Evolutionary conservation across 139 green algal species (phyloP), one percentile per base, ranked within the genome.

Genomic region (Axilococcus clingmanii): DNA sequence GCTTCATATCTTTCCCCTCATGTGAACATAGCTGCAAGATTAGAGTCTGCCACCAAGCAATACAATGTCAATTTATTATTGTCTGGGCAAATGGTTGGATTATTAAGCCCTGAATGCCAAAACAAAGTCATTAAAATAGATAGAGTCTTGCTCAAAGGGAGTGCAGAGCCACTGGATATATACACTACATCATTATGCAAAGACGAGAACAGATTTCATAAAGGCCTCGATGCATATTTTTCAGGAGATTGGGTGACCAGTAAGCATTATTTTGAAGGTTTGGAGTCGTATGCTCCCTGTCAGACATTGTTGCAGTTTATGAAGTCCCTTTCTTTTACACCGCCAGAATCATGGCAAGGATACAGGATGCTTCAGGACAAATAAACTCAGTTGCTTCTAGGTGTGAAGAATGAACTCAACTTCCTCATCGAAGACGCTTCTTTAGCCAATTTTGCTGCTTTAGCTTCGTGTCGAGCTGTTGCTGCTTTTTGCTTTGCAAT

Each of bases 1-100:
- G 85, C 89, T 5, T 88, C 75, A 32, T 96, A 96, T 65, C 71
- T 98, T 29, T 94, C 81, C 2, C 90, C 90, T 29, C 91, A 96
- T 64, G 90, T 98, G 40, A 98, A 98, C 79, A 93, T 98, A 76
- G 86, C 89, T 4, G 82, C 78, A 8, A 71, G 90, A 7, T 77
- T 98, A 47, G 90, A 98, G 61, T 85, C 88, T 0, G 88, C 87
- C 49, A 96, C 88, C 22, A 97, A 95, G 73, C 54, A 70, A 52
- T 97, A 93, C 59, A 71, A 81, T 15, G 68, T 75, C 28, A 56
- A 72, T 31, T 63, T 97, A 28, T 78, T 97, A 42, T 57, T 96
- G 44, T 75, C 56, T 11, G 70, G 81, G 20, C 68, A 80, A 38
- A 95, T 97, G 54, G 80, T 82, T 16, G 46, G 65, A 48, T 48